Evolutionary conservation across 495 filamentous ascomycete genomes (phyloP), one percentile per base, ranked within the genome.

Genomic region (Penicillium atrosanguineum): DNA sequence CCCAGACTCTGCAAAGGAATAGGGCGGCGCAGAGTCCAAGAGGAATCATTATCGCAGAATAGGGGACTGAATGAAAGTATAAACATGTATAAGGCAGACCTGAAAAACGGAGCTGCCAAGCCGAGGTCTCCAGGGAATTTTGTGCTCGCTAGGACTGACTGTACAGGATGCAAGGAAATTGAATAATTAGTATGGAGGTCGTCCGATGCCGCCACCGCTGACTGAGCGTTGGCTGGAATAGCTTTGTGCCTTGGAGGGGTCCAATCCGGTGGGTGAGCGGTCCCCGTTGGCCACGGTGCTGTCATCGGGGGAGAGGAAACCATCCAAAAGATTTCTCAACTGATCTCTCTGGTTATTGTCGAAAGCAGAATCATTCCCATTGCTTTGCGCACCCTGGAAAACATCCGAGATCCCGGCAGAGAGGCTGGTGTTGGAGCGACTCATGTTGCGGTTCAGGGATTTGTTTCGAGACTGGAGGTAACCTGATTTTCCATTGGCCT

Each of bases 171-270:
- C 39, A 46, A 43, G 36, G 6, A 50, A 41, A 19, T 29, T 6
- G 14, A 52, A 28, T n/a, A 52, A 46, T 61, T 59, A 78, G 53
- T 78, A 78, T 3, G 75, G 75, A 21, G 75, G 75, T 15, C 72
- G 69, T 44, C 75, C 73, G 38, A 78, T 65, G 25, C 69, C 69
- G 31, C 61, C 57, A 31, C 61, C 66, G n/a, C 57, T 69, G 36
- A 57, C 55, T 39, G 59, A 60, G 19, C 69, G 69, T 57, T 62
- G 58, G 44, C 56, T 60, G 7, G 46, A 40, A 40, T 52, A 55
- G 50, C 44, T 53, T 44, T 62, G 31, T 47, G 38, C 28, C 60
- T 55, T 57, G 26, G 62, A 55, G 7, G 49, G 12, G 21, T 49
- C 37, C 20, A 47, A 34, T 26, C 48, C 53, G 9, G 59, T 54